Evolutionary conservation across 2,329 filamentous ascomycete species (phyloP).

Genomic region (Dothidotthia symphoricarpi): DNA sequence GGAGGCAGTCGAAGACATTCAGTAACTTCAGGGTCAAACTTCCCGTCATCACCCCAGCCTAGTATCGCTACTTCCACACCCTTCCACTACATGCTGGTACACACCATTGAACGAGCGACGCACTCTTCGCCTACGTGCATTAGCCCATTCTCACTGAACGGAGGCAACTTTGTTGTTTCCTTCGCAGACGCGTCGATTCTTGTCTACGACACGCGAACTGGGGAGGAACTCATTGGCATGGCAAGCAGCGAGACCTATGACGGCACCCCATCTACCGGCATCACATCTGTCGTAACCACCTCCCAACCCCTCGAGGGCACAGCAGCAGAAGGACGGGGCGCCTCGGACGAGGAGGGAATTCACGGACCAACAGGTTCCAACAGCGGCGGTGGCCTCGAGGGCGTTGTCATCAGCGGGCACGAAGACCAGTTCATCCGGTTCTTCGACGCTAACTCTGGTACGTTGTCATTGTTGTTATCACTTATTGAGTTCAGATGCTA

Average conservation of each 20-base stretch:
- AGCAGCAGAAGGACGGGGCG: conserved; percentile 57
- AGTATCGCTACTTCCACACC: conserved; percentile 80
- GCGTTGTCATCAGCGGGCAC: conserved; percentile 92
- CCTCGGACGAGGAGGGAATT: conserved; percentile 71
- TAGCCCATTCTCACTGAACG: conserved; percentile 76
- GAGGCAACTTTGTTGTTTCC: conserved; percentile 88
- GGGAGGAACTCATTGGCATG: conserved; percentile 90
- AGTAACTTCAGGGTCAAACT: conserved; percentile 90
- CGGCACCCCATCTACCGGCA: conserved; percentile 74
- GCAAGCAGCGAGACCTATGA: conserved; percentile 93
- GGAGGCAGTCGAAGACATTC: conserved; percentile 83
- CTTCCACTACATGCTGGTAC: conserved; percentile 84
- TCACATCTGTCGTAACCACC: conserved; percentile 88
- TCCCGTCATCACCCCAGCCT: conserved; percentile 85
- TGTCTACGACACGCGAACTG: conserved; percentile 87
- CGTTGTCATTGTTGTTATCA: conserved; percentile 44
- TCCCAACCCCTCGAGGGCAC: conserved; percentile 73
- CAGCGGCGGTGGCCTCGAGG: conserved; percentile 72
- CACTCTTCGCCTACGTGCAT: conserved; percentile 84
- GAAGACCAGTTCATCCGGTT: conserved; percentile 95
- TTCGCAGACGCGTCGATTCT: conserved; percentile 88
- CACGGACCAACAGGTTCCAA: conserved; percentile 81
- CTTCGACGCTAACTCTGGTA: conserved; percentile 98
- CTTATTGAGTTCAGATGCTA: neutral
- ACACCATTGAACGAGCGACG: conserved; percentile 73